phyloP scores from a whole-genome alignment of 768 basidiomycete genomes.

The Mycena haematopus region DNA sequence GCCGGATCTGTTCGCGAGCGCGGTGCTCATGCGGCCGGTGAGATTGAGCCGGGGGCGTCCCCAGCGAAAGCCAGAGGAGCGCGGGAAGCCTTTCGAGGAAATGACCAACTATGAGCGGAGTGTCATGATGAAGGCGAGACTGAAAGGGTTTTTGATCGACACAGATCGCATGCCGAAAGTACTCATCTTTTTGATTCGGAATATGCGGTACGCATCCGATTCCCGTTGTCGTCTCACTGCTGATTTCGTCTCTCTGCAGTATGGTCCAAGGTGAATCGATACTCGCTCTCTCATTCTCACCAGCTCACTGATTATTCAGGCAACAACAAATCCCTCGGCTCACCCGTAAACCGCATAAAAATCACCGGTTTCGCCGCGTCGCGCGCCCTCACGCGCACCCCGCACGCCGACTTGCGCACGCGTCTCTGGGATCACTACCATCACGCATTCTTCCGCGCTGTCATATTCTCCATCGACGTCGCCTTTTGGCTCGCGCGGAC shows the following conservation, averaged over 20 bases:
- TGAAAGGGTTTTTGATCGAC: constrained; percentile 71
- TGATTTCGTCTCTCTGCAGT: constrained; percentile 23
- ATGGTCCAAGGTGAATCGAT: constrained; percentile 55
- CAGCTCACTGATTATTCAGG: constrained; percentile 43
- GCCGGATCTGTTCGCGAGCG: constrained; percentile 77
- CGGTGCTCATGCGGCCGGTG: constrained; percentile 71
- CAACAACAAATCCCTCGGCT: constrained; percentile 84
- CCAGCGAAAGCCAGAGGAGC: constrained; percentile 33
- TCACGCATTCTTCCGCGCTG: constrained; percentile 65
- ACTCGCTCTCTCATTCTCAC: constrained; percentile 21
- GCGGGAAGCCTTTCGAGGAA: constrained; percentile 32
- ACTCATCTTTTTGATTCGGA: constrained; percentile 75
- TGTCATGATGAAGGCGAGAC: constrained; percentile 67
- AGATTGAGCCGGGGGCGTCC: constrained; percentile 46
- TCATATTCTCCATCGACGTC: constrained; percentile 74
- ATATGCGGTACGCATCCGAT: constrained; percentile 61
- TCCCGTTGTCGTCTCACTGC: neutral
- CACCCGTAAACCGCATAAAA: constrained; percentile 90
- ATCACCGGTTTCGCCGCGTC: constrained; percentile 88
- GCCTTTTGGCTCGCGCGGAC: constrained; percentile 70
- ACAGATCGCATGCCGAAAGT: constrained; percentile 83
- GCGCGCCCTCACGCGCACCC: constrained; percentile 56
- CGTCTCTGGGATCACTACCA: constrained; percentile 61
- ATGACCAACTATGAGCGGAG: constrained; percentile 74
- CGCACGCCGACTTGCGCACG: constrained; percentile 45